Evolutionary conservation across 371 early-diverging fungal species (phyloP), one percentile per base, ranked within the genome.

Genomic region (Encephalitozoon romaleae): DNA sequence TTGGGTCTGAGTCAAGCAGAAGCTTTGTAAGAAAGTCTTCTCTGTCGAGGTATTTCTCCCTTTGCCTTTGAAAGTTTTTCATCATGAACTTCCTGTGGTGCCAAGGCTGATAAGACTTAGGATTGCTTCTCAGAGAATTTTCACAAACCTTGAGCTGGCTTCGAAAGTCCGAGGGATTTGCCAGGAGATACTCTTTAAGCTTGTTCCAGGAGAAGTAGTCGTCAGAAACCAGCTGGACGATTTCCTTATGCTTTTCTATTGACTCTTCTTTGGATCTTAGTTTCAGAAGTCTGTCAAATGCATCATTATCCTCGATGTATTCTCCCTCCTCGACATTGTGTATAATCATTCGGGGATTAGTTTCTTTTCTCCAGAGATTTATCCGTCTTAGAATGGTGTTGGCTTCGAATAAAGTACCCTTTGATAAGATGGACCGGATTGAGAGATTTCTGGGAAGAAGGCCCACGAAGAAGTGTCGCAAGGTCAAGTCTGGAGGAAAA

Each of bases 61-160:
- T 30, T 11, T 38, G 34, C 18, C 15, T 28, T 9, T 54, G 34
- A n/a, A 45, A 69, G 9, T 11, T 30, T 26, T 23, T 11, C 42
- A 69, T 49, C 47, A 69, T 51, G 12, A 69, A 52, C 52, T 51
- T 69, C 39, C 84, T 74, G 51, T 84, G 78, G 39, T 55, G 23
- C 84, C 84, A 84, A 28, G 74, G 45, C 15, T 47, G 41, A 34
- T 78, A 80, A 0, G 81, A 76, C 39, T 78, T 81, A 4, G 84
- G 82, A 76, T 84, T 80, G 3, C 25, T 32, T 51, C 39, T 64
- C 5, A 84, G 67, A 12, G 78, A 42, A 8, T 54, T 55, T 39
- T 73, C 52, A 23, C 69, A 81, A 5, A 81, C 30, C 34, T 49
- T 15, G 23, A 82, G 49, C 45, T 82, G 78, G 15, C 45, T 32